Evolutionary conservation across 2,329 filamentous ascomycete genomes (phyloP), one percentile per base, ranked within the genome.

Genomic region (Juglanconis juglandina): DNA sequence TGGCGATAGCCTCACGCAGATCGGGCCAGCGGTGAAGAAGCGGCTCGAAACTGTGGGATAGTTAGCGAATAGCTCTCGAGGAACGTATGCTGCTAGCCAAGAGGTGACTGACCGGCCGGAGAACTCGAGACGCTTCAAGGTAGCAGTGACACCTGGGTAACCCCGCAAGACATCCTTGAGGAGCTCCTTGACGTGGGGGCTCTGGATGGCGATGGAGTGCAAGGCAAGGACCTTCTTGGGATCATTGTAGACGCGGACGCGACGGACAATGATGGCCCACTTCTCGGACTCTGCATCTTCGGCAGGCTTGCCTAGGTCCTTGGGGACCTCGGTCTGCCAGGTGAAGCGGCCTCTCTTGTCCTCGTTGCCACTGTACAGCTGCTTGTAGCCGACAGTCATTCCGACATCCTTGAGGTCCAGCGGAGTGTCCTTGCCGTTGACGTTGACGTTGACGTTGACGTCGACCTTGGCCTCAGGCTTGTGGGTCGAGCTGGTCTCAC

Each of bases 191-290:
- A 56, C 6, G 5, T 32, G 3, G 1, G 54, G 54, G 10, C 54
- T 56, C 17, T 56, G 46, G n/a, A 56, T 42, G 17, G 24, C 48
- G 5, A 56, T 34, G 14, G 54, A 56, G 10, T 56, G 54, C 11
- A 56, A 46, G 9, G 35, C 10, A 4, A 56, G 14, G 3, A 41
- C 54, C 14, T 56, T 33, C 1, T 50, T 48, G 1, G 54, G 47
- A 24, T 56, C 37, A 3, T 35, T 35, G 24, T 35, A 41, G 1
- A 32, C 46, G 5, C 39, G 35, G 2, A 39, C 24, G 7, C 54
- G 46, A 6, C 54, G 42, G 11, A 50, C 46, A 3, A 56, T 24
- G 4, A 56, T 9, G 24, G 54, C 47, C 24, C 37, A 56, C 5
- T 41, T 56, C 1, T 42, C 33, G 4, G 44, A 41, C 32, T 34